Conservation (phyloP, 352 stramenopile genomes). For the Phytopythium helicoides region DNA sequence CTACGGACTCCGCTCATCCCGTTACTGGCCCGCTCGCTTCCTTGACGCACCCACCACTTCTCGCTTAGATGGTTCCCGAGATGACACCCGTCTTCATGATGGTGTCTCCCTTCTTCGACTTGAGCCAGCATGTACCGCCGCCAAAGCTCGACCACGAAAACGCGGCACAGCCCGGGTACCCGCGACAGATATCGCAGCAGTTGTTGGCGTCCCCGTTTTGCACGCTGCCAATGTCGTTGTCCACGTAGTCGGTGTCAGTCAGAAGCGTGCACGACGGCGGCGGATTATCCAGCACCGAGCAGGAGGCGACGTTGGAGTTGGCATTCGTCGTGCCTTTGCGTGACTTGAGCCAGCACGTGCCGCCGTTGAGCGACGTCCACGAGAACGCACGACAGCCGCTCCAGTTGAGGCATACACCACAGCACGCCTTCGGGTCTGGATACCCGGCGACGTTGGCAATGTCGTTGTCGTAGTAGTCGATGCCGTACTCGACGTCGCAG, state of each 20-base stretch:
- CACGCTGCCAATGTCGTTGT: constrained; percentile 20
- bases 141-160: constrained; percentile 33
- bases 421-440: constrained; percentile 15
- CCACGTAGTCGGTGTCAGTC: too few species aligned
- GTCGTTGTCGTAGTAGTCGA: constrained; percentile 34
- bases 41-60: too few species aligned
- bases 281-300: constrained; percentile 15
- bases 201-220: constrained; percentile 6
- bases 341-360: constrained; percentile 10
- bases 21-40: too few species aligned
- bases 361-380: constrained; percentile 10
- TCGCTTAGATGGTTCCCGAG: constrained; percentile 23
- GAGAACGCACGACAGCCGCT: constrained; percentile 21
- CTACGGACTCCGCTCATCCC: too few species aligned
- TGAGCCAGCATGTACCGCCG: too few species aligned
- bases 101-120: constrained; percentile 26
- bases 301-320: constrained; percentile 19
- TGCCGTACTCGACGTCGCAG: constrained; percentile 16
- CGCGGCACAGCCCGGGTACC: constrained; percentile 3
- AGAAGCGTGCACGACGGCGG: constrained; percentile 13
- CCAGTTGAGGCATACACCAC: constrained; percentile 28
- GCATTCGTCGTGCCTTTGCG: constrained; percentile 7
- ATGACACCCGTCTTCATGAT: constrained; percentile 16
- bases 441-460: constrained; percentile 15
- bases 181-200: constrained; percentile 27